A percentile compares a stretch with the other conserved stretches of the same genome.
Conservation (phyloP, 2,329 filamentous ascomycete species). For the Penicillium sp. region DNA sequence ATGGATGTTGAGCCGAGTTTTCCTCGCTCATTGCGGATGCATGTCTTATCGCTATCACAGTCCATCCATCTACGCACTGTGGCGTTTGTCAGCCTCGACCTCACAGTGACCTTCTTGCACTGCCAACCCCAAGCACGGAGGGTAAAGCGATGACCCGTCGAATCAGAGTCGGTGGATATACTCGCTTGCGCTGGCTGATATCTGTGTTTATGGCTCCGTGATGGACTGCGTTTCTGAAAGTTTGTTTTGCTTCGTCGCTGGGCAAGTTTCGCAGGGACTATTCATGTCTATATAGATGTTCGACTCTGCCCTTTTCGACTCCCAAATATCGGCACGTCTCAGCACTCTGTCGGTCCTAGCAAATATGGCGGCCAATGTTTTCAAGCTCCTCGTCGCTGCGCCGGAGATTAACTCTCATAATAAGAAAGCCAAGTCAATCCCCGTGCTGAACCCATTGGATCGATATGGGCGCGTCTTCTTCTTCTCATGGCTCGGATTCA, state of each 20-base stretch:
- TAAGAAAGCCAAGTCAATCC: constrained; percentile 76
- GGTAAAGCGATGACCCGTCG: constrained; percentile 1
- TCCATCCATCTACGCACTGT: neutral
- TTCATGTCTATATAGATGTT: constrained; percentile 12
- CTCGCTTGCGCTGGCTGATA: constrained; percentile 1
- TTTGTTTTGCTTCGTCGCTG: neutral
- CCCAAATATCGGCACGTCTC: neutral
- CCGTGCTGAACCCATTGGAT: constrained; percentile 73
- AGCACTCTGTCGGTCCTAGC: neutral
- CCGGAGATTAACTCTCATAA: constrained; percentile 82
- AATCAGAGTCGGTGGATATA: constrained; percentile 20
- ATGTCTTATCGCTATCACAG: constrained; percentile 12
- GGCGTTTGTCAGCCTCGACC: neutral
- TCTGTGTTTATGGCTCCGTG: constrained; percentile 6
- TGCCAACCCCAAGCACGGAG: neutral
- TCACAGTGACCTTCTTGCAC: neutral
- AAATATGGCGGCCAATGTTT: constrained; percentile 21
- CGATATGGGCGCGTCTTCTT: constrained; percentile 84
- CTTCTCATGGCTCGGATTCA: constrained; percentile 83
- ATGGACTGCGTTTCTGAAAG: neutral
- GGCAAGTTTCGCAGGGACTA: neutral
- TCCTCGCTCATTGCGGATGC: constrained; percentile 3
- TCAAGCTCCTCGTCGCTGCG: constrained; percentile 39
- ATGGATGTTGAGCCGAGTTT: neutral
- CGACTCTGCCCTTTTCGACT: neutral